Percentiles rank a stretch among this genome's conserved stretches.
Evolutionary conservation across 2,329 filamentous ascomycete genomes (phyloP).

Genomic region (Myotisia sp.): DNA sequence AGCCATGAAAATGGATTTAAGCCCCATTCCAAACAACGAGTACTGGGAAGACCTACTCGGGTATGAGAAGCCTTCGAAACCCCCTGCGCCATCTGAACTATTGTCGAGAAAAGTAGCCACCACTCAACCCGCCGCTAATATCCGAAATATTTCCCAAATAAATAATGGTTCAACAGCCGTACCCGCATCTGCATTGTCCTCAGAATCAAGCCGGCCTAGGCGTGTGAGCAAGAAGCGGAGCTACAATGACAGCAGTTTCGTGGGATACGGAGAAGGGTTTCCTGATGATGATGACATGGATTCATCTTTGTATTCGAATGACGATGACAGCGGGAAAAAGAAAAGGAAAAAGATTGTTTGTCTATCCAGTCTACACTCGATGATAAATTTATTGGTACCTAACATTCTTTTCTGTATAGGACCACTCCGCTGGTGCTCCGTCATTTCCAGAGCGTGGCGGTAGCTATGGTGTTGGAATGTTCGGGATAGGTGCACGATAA

Average conservation of each 20-base stretch:
- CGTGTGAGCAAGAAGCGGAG: constrained; percentile 35
- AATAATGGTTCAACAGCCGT: constrained; percentile 16
- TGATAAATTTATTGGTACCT: constrained; percentile 8
- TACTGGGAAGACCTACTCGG: constrained; percentile 37
- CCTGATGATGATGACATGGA: constrained; percentile 33
- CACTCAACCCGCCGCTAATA: constrained; percentile 13
- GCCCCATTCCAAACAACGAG: constrained; percentile 31
- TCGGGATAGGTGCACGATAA: constrained; percentile 32
- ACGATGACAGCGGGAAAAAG: constrained; percentile 30
- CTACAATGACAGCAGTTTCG: constrained; percentile 39
- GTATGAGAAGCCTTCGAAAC: constrained; percentile 32
- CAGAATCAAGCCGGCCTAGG: constrained; percentile 28
- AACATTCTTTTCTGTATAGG: constrained; percentile 18
- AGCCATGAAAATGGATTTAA: constrained; percentile 37
- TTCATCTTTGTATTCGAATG: constrained; percentile 30
- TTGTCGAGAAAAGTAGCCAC: constrained; percentile 16
- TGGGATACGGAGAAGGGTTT: constrained; percentile 38
- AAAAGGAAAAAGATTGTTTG: constrained; percentile 35
- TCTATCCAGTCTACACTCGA: constrained; percentile 4
- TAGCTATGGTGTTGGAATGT: constrained; percentile 32
- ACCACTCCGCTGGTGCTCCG: constrained; percentile 28
- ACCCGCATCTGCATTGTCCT: constrained; percentile 1
- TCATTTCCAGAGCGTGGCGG: constrained; percentile 27
- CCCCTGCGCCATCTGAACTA: constrained; percentile 17
- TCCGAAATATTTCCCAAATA: constrained; percentile 17